Conservation (phyloP, 192 early-diverging fungal genomes). For the Pecoramyces ruminantium region DNA sequence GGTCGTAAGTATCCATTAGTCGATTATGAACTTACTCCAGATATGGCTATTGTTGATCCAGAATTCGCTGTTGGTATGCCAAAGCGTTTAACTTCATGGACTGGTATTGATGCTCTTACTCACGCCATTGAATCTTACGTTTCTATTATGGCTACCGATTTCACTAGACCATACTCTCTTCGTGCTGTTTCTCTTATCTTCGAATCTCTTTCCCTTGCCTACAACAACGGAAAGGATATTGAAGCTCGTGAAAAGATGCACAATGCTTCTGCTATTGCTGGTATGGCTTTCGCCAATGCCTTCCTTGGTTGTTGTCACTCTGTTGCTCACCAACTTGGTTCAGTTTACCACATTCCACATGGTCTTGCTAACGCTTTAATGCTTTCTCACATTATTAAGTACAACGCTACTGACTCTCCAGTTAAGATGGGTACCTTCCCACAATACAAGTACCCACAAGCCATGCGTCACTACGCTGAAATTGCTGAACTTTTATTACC, state of each 20-base stretch:
- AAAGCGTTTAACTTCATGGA: constrained; percentile 1
- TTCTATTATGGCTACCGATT: not conserved
- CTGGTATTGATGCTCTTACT: constrained; percentile 4
- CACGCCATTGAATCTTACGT: constrained; percentile 7
- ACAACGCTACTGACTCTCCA: not conserved
- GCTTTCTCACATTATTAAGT: constrained; percentile 1
- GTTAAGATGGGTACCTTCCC: not conserved
- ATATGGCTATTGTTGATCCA: constrained; percentile 3
- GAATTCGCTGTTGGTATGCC: constrained; percentile 3
- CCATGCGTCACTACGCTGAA: not conserved
- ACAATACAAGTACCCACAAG: not conserved
- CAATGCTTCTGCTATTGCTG: constrained; percentile 1
- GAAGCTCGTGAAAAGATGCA: constrained; percentile 5
- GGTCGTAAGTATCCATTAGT: constrained; percentile 5
- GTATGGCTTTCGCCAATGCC: constrained; percentile 2
- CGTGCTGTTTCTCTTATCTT: not conserved
- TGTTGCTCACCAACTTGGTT: constrained; percentile 3
- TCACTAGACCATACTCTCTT: not conserved
- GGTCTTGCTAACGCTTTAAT: constrained; percentile 5
- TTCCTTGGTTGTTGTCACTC: constrained; percentile 1
- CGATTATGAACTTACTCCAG: constrained; percentile 1
- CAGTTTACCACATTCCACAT: constrained; percentile 4
- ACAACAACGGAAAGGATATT: not conserved
- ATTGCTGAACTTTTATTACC: not conserved
- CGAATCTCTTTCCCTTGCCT: constrained; percentile 1